Percentiles rank a stretch among this genome's conserved stretches.
phyloP scores from a whole-genome alignment of 2,329 filamentous ascomycete genomes.

The Aspergillus sp. region DNA sequence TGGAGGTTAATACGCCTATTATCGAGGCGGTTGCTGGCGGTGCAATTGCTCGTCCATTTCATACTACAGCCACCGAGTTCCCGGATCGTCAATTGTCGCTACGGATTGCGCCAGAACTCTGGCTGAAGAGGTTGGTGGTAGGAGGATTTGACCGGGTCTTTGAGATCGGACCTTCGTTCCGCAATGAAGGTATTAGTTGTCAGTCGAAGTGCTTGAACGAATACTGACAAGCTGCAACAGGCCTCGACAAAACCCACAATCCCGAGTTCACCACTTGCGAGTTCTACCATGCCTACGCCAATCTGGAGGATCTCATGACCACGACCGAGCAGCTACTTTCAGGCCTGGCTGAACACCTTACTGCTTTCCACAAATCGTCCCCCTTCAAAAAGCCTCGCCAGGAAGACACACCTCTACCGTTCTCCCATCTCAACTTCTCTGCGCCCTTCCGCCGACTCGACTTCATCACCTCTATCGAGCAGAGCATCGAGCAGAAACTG shows the following conservation, averaged over 20 bases:
- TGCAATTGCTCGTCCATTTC: constrained; percentile 82
- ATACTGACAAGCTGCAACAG: constrained; percentile 28
- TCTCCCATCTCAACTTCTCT: constrained; percentile 50
- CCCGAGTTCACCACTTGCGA: constrained; percentile 98
- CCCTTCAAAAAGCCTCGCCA: constrained; percentile 50
- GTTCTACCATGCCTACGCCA: constrained; percentile 87
- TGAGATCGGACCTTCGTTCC: constrained; percentile 88
- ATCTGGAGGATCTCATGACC: constrained; percentile 70
- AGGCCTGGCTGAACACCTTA: constrained; percentile 58
- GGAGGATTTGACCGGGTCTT: constrained; percentile 87
- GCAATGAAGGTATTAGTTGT: constrained; percentile 72
- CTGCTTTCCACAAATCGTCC: constrained; percentile 42
- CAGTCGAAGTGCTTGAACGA: neutral
- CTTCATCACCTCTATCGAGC: constrained; percentile 79
- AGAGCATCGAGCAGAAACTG: constrained; percentile 63
- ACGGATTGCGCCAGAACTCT: constrained; percentile 90
- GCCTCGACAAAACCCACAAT: constrained; percentile 85
- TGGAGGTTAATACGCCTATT: constrained; percentile 90
- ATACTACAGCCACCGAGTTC: constrained; percentile 76
- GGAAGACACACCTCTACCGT: constrained; percentile 37
- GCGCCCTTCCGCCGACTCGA: constrained; percentile 66
- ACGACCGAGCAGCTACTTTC: constrained; percentile 73
- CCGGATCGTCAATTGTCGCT: constrained; percentile 70
- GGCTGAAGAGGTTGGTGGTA: constrained; percentile 87
- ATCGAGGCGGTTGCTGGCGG: constrained; percentile 81